These are phyloP conservation scores for Diaporthe ampelina DNA, from an alignment of 2,329 filamentous ascomycete genomes.

Conservation along the genomic window DNA sequence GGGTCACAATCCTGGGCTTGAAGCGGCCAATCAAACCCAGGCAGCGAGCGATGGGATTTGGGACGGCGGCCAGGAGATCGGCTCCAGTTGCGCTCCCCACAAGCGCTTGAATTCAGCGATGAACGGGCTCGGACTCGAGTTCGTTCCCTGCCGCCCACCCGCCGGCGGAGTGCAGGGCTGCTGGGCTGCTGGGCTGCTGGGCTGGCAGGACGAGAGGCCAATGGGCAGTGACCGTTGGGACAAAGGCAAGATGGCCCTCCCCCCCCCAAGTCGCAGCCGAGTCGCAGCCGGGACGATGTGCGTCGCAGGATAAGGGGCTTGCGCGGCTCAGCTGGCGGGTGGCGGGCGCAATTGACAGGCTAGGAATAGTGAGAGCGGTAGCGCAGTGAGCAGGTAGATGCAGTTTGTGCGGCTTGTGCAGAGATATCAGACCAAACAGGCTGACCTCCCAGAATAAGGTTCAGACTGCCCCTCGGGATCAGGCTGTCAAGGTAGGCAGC, in stretches of 20 bases:
- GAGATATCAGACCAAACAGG: constrained; percentile 23
- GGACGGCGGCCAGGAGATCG: constrained; percentile 1
- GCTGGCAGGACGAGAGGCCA: not conserved
- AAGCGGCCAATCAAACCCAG: constrained; percentile 30
- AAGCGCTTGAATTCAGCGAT: no score
- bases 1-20: constrained; percentile 14
- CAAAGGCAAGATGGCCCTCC: no score
- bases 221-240: no score
- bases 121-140: constrained; percentile 19
- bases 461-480: constrained; percentile 7
- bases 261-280: not conserved
- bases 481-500: not conserved
- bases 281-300: constrained; percentile 17
- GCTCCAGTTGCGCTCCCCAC: constrained; percentile 7
- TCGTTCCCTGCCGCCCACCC: not conserved
- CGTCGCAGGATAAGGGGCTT: constrained; percentile 27
- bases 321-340: constrained; percentile 25
- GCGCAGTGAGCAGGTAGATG: not conserved
- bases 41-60: not conserved
- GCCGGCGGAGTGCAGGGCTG: no score
- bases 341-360: constrained; percentile 11
- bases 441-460: not conserved
- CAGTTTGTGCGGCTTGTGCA: not conserved
- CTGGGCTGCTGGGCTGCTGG: not conserved
- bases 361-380: not conserved